These are phyloP conservation scores for Apiosordaria backusii DNA, from an alignment of 495 filamentous ascomycete species.

Conservation along the genomic window DNA sequence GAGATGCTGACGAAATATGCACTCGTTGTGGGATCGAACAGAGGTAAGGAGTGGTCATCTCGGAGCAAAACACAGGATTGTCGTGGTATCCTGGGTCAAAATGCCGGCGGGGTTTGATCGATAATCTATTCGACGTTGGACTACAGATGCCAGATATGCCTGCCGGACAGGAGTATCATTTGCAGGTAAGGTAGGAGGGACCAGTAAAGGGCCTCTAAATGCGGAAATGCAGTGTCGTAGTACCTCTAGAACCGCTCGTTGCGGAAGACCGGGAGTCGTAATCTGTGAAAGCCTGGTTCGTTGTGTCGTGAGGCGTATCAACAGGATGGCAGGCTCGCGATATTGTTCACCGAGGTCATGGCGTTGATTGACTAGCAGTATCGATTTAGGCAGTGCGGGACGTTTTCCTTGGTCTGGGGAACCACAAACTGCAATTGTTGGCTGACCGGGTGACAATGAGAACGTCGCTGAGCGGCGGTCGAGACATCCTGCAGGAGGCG, in stretches of 20 bases:
- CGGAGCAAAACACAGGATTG: background rate
- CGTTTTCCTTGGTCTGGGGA: background rate
- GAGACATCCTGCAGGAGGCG: background rate
- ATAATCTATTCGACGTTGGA: slow-evolving; percentile 3
- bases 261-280: background rate
- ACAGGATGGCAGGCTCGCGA: background rate
- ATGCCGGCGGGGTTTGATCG: background rate
- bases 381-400: background rate
- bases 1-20: background rate
- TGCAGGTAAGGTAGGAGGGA: background rate
- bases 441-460: background rate
- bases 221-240: no score
- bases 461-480: background rate
- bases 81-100: background rate
- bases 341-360: background rate
- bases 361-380: background rate
- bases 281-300: background rate
- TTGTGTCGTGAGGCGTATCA: background rate
- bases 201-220: no score
- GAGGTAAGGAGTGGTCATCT: background rate
- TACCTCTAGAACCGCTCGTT: background rate
- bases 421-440: slow-evolving; percentile 1
- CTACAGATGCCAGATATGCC: background rate
- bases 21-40: background rate
- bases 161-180: background rate